phyloP scores from a whole-genome alignment of 2,329 filamentous ascomycete genomes.

The Spiromastix sp. region DNA sequence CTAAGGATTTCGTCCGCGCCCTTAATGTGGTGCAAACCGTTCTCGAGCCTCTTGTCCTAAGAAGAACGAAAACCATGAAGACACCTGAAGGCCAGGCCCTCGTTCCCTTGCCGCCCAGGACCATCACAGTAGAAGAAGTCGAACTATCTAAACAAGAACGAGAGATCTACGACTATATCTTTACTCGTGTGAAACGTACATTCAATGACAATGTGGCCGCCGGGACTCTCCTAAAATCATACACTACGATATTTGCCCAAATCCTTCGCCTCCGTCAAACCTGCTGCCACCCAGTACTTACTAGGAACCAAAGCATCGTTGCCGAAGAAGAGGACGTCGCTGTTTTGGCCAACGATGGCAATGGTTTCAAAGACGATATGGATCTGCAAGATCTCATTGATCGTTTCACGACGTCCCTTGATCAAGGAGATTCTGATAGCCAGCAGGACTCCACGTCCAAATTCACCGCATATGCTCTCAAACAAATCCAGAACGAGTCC shows the following conservation, averaged over 20 bases:
- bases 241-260: slow-evolving; percentile 94
- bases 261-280: slow-evolving; percentile 86
- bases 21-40: slow-evolving; percentile 96
- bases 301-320: slow-evolving; percentile 72
- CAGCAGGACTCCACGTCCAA: slow-evolving; percentile 50
- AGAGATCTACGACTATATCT: slow-evolving; percentile 89
- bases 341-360: slow-evolving; percentile 64
- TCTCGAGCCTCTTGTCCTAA: slow-evolving; percentile 85
- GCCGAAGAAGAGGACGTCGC: slow-evolving; percentile 81
- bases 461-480: slow-evolving; percentile 78
- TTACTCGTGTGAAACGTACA: slow-evolving; percentile 66
- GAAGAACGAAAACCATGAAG: slow-evolving; percentile 96
- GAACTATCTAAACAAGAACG: slow-evolving; percentile 76
- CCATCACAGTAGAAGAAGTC: slow-evolving; percentile 75
- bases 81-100: slow-evolving; percentile 74
- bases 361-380: slow-evolving; percentile 88
- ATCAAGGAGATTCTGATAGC: slow-evolving; percentile 41
- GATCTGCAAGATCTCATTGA: slow-evolving; percentile 79
- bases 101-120: slow-evolving; percentile 71
- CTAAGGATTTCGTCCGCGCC: slow-evolving; percentile 84
- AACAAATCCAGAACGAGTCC: slow-evolving; percentile 83
- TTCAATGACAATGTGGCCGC: slow-evolving; percentile 82
- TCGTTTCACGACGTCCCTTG: slow-evolving; percentile 63
- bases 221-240: slow-evolving; percentile 88
- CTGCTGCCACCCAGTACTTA: slow-evolving; percentile 86